Base-by-base conservation (phyloP, 768 basidiomycete species). In the Agaricus subrufescens region DNA sequence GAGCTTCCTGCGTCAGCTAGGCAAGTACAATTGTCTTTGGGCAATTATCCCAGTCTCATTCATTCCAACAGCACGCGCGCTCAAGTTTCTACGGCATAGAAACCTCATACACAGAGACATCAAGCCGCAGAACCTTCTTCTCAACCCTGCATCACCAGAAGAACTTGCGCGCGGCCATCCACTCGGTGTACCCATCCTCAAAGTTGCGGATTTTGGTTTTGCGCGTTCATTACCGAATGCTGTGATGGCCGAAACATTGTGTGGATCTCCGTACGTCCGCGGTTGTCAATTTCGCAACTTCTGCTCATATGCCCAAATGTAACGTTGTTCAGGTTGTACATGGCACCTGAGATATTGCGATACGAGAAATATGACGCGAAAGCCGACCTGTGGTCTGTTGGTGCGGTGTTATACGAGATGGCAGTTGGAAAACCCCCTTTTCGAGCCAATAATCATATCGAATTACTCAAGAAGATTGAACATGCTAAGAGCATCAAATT, bases 281-380 rank as follows among this genome's bases (percentile, higher is more conserved):
- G 5, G 5, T 46, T n/a, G 23, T 44, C n/a, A 46, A 8, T 29
- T 50, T 1, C 38, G 39, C 38, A 11, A 39, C 10, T 31, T 34
- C 37, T 29, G 26, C 38, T 12, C n/a, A 26, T 26, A 4, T 29
- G 25, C 1, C 5, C 15, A 5, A 29, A 2, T 11, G 46, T 46
- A 44, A 46, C 31, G 52, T 53, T 31, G 31, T 19, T 10, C 37
- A 94, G 93, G 47, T 73, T 99, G 30, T 99, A 99, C 73, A 99
- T 98, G 97, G 97, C 97, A 0, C 97, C 97, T 0, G 97, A 99
- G 71, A 98, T 99, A 63, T 75, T 99, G 10, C 85, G 91, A 14
- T 97, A 97, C 68, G 89, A 98, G 73, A 95, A 95, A 67, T 98
- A 99, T 70, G 94, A 97, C 68, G 95, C 95, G 19, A 96, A 94